Base-by-base conservation (phyloP, 805 yeast species). In the Hanseniaspora thailandica region DNA sequence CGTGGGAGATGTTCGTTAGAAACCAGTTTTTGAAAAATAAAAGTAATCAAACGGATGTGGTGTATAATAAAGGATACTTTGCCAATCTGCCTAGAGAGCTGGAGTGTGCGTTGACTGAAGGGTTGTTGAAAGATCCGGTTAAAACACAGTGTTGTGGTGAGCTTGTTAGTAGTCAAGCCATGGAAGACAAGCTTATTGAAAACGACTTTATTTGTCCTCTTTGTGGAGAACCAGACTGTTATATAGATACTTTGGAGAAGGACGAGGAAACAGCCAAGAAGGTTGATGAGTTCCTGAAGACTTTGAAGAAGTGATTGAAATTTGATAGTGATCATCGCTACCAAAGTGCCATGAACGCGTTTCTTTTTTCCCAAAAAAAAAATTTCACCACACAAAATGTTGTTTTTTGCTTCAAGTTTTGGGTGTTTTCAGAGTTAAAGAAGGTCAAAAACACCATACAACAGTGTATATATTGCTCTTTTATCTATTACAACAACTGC, bases 201-300 rank as follows among this genome's bases (percentile, higher is more conserved):
- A 76, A 80, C 54, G 97, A 90, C 62, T 90, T 90, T 69, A 80
- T 77, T 36, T 90, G 98, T 68, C 97, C 98, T 5, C 81, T 80
- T 58, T 90, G 98, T 70, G 78, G 76, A 2, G 75, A 73, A 17
- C 79, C 77, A 23, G 96, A 88, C 55, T 74, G 86, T 1, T 80
- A 80, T 56, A 71, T 90, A 47, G 98, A 90, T 66, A 76, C 81
- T 17, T 70, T 90, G 45, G 71, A 72, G 5, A 71, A 74, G 1
- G 88, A 86, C 62, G 71, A 72, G 45, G 85, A 76, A n/a, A 70
- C 79, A 63, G 76, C 76, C 53, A 65, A 68, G 31, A 73, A 77
- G 53, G 75, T 89, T 19, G 68, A 75, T 30, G 71, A 72, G 34
- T 85, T 73, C 55, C 57, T 78, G 5, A 71, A 72, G 53, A 67